These are phyloP conservation scores for Neurospora sp. DNA, from an alignment of 495 filamentous ascomycete species.

Conservation along the genomic window DNA sequence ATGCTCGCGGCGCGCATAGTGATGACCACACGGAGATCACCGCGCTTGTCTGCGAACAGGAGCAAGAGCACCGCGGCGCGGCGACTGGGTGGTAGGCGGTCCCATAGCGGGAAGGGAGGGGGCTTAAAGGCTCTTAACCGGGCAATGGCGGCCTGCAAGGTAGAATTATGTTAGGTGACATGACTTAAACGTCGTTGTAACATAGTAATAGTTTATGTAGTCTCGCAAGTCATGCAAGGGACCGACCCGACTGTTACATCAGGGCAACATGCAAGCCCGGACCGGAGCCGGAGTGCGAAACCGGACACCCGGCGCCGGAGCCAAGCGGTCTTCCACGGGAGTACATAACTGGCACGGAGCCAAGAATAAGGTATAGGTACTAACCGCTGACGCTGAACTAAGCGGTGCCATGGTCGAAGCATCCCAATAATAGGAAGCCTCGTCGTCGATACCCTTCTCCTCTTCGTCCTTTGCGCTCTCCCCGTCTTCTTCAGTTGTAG, in stretches of 20 bases:
- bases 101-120: conserved; percentile 44
- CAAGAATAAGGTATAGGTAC: conserved; percentile 18
- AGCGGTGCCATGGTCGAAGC: conserved; percentile 46
- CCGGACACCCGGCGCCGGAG: not conserved
- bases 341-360: not conserved
- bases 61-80: conserved; percentile 78
- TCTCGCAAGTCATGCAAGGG: not conserved
- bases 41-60: conserved; percentile 68
- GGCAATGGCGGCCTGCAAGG: conserved; percentile 57
- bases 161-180: not conserved
- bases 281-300: not conserved
- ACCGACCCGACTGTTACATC: not conserved
- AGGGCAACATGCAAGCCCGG: not conserved
- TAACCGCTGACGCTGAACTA: conserved; percentile 45
- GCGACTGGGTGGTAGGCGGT: conserved; percentile 53
- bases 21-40: conserved; percentile 72
- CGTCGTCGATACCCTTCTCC: conserved; percentile 11
- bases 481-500: not conserved
- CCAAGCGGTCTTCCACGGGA: not conserved
- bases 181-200: not conserved
- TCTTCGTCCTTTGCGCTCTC: not conserved
- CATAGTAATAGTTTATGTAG: not conserved
- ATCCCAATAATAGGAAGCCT: conserved; percentile 38
- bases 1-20: conserved; percentile 75
- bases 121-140: conserved; percentile 63